Percentiles rank a stretch among this genome's conserved stretches.
phyloP scores from a whole-genome alignment of 768 basidiomycete species.

The Lyophyllum atratum region DNA sequence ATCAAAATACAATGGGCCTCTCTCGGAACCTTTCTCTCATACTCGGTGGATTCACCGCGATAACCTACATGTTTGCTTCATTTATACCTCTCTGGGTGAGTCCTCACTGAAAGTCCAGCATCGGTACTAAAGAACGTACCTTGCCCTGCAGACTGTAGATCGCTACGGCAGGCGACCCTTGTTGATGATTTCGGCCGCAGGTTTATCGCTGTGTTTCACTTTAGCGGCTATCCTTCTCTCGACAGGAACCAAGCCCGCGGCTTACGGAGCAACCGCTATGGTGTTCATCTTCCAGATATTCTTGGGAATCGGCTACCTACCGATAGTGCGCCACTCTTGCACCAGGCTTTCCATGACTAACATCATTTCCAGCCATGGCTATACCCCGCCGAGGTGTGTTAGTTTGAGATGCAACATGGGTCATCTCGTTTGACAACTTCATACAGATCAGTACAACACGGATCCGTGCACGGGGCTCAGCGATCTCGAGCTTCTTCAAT shows the following conservation, averaged over 20 bases:
- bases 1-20: conserved; percentile 43
- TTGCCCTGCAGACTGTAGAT: conserved; percentile 34
- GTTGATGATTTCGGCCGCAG: conserved; percentile 38
- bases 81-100: conserved; percentile 41
- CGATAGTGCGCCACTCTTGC: conserved; percentile 28
- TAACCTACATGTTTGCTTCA: conserved; percentile 42
- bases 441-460: conserved; percentile 37
- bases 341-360: background rate
- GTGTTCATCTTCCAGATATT: conserved; percentile 44
- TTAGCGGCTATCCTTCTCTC: conserved; percentile 36
- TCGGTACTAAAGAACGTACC: background rate
- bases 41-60: conserved; percentile 38
- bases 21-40: conserved; percentile 40
- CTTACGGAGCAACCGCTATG: conserved; percentile 39
- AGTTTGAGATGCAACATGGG: background rate
- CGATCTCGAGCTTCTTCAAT: conserved; percentile 34
- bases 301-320: conserved; percentile 39
- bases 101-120: background rate
- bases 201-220: conserved; percentile 39
- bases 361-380: conserved; percentile 29
- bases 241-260: conserved; percentile 32
- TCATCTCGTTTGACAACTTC: background rate
- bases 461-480: conserved; percentile 35
- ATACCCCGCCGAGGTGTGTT: conserved; percentile 32
- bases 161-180: conserved; percentile 39